phyloP scores from a whole-genome alignment of 2,329 filamentous ascomycete genomes.

The Exophiala alcalophila region DNA sequence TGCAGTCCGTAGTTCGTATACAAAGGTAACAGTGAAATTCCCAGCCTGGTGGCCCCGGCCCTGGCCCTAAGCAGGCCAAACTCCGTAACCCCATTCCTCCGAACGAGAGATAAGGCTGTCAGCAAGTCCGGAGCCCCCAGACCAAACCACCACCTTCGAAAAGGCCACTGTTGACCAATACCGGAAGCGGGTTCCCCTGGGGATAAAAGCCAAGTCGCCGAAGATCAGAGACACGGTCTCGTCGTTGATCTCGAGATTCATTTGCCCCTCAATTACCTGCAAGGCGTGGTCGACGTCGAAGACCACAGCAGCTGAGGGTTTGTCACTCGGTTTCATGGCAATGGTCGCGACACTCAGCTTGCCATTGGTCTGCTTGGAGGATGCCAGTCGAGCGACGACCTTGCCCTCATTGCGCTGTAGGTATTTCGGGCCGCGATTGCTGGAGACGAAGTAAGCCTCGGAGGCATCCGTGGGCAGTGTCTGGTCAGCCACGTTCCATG shows the following conservation, averaged over 20 bases:
- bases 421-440: slow-evolving; percentile 27
- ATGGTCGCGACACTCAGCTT: slow-evolving; percentile 22
- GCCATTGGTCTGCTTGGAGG: slow-evolving; percentile 18
- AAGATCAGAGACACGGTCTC: slow-evolving; percentile 21
- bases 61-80: slow-evolving; percentile 24
- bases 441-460: slow-evolving; percentile 24
- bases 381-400: slow-evolving; percentile 21
- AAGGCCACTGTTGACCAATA: slow-evolving; percentile 25
- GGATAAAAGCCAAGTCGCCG: slow-evolving; percentile 25
- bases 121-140: slow-evolving; percentile 18
- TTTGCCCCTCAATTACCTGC: slow-evolving; percentile 24
- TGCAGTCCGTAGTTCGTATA: too few relatives aligned
- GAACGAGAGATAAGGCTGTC: slow-evolving; percentile 16
- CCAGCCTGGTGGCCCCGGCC: too few relatives aligned
- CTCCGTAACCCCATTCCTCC: slow-evolving; percentile 15
- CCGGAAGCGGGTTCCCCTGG: slow-evolving; percentile 18
- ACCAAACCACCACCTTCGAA: slow-evolving; percentile 23
- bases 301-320: neutral
- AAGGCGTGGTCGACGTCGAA: slow-evolving; percentile 23
- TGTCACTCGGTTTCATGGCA: slow-evolving; percentile 13
- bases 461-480: slow-evolving; percentile 15
- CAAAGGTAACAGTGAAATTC: too few relatives aligned
- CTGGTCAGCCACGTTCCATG: slow-evolving; percentile 23
- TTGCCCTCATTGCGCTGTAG: slow-evolving; percentile 12
- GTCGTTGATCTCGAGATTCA: slow-evolving; percentile 19